Percentiles rank a stretch among this genome's conserved stretches.
Evolutionary conservation across 1,284 basidiomycete genomes (phyloP).

Genomic region (Boletus semigastroideus): DNA sequence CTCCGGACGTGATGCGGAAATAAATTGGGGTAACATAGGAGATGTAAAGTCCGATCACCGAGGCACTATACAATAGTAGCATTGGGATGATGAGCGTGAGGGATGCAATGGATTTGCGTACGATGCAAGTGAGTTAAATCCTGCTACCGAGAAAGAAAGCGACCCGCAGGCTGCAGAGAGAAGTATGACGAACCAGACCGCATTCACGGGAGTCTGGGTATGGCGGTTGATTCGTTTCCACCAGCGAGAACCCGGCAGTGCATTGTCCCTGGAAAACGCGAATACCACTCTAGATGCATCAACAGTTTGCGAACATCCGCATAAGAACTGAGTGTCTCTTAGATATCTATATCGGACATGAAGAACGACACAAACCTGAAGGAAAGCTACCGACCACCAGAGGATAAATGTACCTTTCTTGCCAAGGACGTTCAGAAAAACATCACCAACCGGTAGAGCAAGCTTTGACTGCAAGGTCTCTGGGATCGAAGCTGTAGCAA

Average conservation of each 20-base stretch:
- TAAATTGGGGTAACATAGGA: constrained; percentile 58
- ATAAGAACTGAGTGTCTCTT: constrained; percentile 30
- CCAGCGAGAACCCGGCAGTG: constrained; percentile 17
- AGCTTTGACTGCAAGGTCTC: constrained; percentile 42
- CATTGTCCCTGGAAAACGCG: constrained; percentile 54
- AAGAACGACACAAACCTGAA: constrained; percentile 45
- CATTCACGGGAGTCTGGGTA: constrained; percentile 65
- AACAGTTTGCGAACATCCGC: constrained; percentile 62
- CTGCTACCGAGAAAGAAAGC: constrained; percentile 59
- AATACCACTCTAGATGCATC: constrained; percentile 45
- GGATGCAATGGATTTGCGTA: too few relatives aligned
- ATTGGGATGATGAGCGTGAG: too few relatives aligned
- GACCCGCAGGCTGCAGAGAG: constrained; percentile 56
- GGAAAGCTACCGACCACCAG: constrained; percentile 36
- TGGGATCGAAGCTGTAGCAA: constrained; percentile 53
- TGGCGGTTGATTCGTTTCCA: too few relatives aligned
- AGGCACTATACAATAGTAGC: constrained; percentile 40
- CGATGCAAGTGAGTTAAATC: constrained; percentile 56
- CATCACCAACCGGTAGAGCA: constrained; percentile 63
- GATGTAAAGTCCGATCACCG: constrained; percentile 57
- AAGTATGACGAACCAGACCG: constrained; percentile 65
- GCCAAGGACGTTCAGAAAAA: constrained; percentile 48
- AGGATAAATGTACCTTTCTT: constrained; percentile 63
- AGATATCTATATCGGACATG: neutral
- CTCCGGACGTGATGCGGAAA: constrained; percentile 61